phyloP scores from a whole-genome alignment of 2,329 filamentous ascomycete genomes.

The Penicillium sp. region DNA sequence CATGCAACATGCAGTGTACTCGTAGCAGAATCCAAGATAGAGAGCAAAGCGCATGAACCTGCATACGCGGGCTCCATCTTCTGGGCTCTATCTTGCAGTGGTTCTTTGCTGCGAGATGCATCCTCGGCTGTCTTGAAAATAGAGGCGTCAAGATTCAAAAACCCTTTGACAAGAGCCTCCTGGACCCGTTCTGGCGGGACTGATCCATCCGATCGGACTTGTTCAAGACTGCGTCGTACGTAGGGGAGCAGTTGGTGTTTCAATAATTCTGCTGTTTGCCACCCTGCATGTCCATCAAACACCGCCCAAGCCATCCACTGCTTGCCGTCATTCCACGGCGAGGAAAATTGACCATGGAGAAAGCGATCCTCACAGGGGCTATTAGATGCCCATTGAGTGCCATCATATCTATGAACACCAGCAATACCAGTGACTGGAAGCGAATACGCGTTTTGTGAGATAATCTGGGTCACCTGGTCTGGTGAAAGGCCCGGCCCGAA shows the following conservation, averaged over 20 bases:
- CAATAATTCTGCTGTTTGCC: constrained; percentile 27
- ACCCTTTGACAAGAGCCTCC: constrained; percentile 22
- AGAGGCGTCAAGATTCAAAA: constrained; percentile 25
- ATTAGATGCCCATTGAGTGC: constrained; percentile 36
- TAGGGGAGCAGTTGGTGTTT: constrained; percentile 23
- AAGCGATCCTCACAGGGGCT: constrained; percentile 36
- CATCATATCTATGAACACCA: constrained; percentile 27
- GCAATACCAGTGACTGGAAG: constrained; percentile 16
- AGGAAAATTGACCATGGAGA: constrained; percentile 25
- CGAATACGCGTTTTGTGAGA: constrained; percentile 26
- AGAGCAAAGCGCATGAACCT: constrained; percentile 65
- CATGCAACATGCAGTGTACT: constrained; percentile 63
- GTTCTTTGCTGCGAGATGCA: constrained; percentile 14
- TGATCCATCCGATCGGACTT: constrained; percentile 6
- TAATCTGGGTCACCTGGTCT: constrained; percentile 22
- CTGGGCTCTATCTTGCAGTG: constrained; percentile 24
- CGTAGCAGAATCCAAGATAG: constrained; percentile 59
- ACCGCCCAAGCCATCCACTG: constrained; percentile 40
- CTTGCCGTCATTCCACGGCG: constrained; percentile 20
- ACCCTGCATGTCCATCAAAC: constrained; percentile 42
- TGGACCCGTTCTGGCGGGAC: constrained; percentile 18
- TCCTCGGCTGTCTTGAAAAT: constrained; percentile 25
- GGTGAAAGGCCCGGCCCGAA: constrained; percentile 14
- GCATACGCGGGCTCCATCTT: constrained; percentile 36
- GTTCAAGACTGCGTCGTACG: constrained; percentile 18